Percentiles rank a stretch among this genome's conserved stretches.
Evolutionary conservation across 2,329 filamentous ascomycete genomes (phyloP).

Genomic region (Daldinia sp.): DNA sequence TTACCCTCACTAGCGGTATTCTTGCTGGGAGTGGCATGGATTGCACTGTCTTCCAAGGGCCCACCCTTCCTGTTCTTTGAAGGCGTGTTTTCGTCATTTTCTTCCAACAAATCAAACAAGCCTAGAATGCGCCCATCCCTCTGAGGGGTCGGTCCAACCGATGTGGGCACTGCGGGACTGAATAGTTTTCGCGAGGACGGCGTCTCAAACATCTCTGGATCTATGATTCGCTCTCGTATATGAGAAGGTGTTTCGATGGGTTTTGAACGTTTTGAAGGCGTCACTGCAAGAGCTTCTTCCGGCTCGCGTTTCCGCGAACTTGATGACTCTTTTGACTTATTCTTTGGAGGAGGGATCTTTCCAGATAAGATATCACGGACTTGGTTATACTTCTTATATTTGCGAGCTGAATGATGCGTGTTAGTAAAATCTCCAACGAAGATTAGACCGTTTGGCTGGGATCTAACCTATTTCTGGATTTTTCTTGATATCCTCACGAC

Average conservation of each 20-base stretch:
- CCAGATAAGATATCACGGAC: conserved; percentile 70
- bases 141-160: conserved; percentile 83
- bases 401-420: conserved; percentile 63
- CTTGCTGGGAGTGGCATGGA: conserved; percentile 63
- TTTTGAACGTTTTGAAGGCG: conserved; percentile 65
- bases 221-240: conserved; percentile 44
- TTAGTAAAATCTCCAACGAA: background rate
- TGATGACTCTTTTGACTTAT: conserved; percentile 56
- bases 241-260: conserved; percentile 63
- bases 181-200: conserved; percentile 71
- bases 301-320: conserved; percentile 58
- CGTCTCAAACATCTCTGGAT: conserved; percentile 61
- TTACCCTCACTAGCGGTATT: conserved; percentile 48
- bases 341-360: conserved; percentile 59
- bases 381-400: conserved; percentile 82
- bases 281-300: conserved; percentile 54
- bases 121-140: conserved; percentile 81
- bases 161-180: conserved; percentile 68
- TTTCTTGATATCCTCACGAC: conserved; percentile 80
- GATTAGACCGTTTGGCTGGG: background rate
- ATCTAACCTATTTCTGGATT: conserved; percentile 75
- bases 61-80: conserved; percentile 58
- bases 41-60: conserved; percentile 51
- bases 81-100: conserved; percentile 63
- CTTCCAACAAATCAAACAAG: conserved; percentile 77